phyloP scores from a whole-genome alignment of 2,329 filamentous ascomycete genomes.

The Epichloe scottii region DNA sequence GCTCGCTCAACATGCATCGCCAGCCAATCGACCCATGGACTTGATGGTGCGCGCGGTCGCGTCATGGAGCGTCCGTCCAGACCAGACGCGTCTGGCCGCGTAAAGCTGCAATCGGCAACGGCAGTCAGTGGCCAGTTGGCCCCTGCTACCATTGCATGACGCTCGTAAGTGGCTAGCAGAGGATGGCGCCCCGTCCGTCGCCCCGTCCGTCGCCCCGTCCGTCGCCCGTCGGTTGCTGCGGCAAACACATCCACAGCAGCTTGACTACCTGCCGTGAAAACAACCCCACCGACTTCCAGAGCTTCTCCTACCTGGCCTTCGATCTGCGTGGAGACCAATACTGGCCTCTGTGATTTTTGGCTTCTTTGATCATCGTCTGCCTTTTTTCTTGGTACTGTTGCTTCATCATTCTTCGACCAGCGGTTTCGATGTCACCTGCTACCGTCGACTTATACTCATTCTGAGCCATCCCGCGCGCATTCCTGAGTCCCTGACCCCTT shows the following conservation, averaged over 20 bases:
- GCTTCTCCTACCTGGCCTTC: background rate
- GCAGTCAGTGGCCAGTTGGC: too few species aligned
- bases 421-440: background rate
- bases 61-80: background rate
- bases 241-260: conserved; percentile 8
- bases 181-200: background rate
- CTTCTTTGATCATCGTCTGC: background rate
- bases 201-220: conserved; percentile 10
- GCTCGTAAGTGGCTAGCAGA: background rate
- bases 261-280: conserved; percentile 1
- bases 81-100: too few species aligned
- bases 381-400: background rate
- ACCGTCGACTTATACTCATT: background rate
- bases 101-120: too few species aligned
- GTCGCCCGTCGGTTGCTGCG: conserved; percentile 12
- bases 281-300: background rate
- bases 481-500: background rate
- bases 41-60: too few species aligned
- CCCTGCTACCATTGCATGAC: background rate
- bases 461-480: background rate
- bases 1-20: too few species aligned
- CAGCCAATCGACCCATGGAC: too few species aligned
- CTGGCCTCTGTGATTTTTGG: background rate
- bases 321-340: background rate
- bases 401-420: background rate